Evolutionary conservation across 331 rosid species (phyloP).

Genomic region (Malus hybrid): DNA sequence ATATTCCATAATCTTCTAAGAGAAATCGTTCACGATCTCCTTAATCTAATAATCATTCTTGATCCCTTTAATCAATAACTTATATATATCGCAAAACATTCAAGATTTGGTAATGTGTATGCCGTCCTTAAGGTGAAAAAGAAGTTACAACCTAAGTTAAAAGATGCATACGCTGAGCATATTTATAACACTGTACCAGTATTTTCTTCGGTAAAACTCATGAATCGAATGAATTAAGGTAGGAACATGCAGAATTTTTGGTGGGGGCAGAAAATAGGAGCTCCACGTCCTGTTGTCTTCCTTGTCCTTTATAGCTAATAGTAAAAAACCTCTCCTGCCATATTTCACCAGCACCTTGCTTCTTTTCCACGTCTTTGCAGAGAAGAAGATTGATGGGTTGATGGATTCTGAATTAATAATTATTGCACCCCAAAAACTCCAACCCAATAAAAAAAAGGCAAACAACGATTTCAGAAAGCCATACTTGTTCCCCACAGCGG

Average conservation of each 20-base stretch:
- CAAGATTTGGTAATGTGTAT: not conserved
- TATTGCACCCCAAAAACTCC: not conserved
- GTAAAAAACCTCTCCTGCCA: not conserved
- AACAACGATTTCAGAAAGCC: not conserved
- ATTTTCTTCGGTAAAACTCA: not conserved
- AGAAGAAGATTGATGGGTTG: conserved; percentile 6
- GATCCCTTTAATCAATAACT: no score
- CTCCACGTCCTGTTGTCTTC: conserved; percentile 19
- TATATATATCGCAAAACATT: not conserved
- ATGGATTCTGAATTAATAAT: not conserved
- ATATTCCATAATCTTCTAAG: no score
- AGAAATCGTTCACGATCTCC: no score
- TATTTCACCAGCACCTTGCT: conserved; percentile 43
- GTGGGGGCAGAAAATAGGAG: conserved; percentile 15
- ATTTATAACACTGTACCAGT: no score
- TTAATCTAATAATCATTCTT: no score
- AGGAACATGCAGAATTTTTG: not conserved
- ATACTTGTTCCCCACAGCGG: not conserved
- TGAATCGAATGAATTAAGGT: not conserved
- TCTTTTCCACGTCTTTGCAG: conserved; percentile 43
- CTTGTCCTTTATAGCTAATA: conserved; percentile 28
- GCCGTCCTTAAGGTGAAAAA: not conserved
- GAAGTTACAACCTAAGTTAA: not conserved
- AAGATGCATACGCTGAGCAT: not conserved
- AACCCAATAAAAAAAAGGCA: not conserved